Base-by-base conservation (phyloP, 441 rosid species). In the Euphorbia corollata region DNA sequence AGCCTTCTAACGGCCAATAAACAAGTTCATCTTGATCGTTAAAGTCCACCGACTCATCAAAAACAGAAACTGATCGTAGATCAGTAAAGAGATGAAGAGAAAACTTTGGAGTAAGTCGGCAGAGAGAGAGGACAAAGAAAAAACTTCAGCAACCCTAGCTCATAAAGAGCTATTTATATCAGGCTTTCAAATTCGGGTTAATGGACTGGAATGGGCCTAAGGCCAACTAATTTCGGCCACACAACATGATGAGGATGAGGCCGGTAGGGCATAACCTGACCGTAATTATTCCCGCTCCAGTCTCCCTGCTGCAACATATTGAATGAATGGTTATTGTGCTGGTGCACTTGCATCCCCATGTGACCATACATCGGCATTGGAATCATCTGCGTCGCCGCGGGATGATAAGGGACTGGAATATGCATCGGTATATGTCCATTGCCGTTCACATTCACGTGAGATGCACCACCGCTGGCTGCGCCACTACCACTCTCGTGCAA, bases 321-420 rank as follows among this genome's bases (percentile, higher is more conserved):
- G 70, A 68, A 75, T 12, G 64, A 64, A 80, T 78, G 67, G 75
- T 83, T 82, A n/a, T 72, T 18, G 67, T 83, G 75, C 78, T 72
- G 19, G 67, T 83, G 75, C 78, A 78, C 50, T 45, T 74, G 92
- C 85, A 87, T 82, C 66, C 89, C 93, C 76, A 81, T 69, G 71
- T 79, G 89, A 43, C 89, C 92, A 68, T 80, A 89, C 15, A 89
- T 75, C 2, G 90, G 97, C 90, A 85, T 81, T 41, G 84, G 83
- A 88, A 91, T 82, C 89, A 85, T 75, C 24, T 76, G 75, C 4
- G 77, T 69, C 3, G 77, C 83, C 9, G 79, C 79, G 3, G 83
- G 73, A 22, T 68, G 74, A 76, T 69, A 84, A 13, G 79, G 81
- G 41, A 80, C 71, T 43, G 76, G 82, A 23, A 80, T 63, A 0